Percentiles rank a stretch among this genome's conserved stretches.
Conservation (phyloP, 805 yeast species). For the Suhomyces sp. region DNA sequence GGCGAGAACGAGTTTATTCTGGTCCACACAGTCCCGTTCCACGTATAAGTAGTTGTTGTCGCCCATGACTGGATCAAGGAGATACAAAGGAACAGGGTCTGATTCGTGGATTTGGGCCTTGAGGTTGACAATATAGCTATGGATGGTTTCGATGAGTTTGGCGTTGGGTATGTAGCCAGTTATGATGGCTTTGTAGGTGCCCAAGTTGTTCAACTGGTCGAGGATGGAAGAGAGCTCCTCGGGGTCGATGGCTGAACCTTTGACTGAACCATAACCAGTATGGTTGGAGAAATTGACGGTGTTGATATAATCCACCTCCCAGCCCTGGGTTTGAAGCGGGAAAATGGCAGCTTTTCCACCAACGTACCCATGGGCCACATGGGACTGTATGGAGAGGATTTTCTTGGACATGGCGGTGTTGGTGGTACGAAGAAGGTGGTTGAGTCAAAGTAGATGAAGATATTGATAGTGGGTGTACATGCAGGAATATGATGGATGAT, state of each 20-base stretch:
- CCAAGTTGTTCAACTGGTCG: conserved; percentile 8
- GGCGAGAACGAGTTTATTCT: conserved; percentile 48
- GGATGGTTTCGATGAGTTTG: conserved; percentile 40
- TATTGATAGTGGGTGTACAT: too few relatives aligned
- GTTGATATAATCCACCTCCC: conserved; percentile 68
- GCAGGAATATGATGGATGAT: too few relatives aligned
- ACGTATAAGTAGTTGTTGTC: conserved; percentile 74
- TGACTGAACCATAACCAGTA: conserved; percentile 63
- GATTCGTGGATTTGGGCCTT: conserved; percentile 22
- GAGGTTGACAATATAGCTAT: conserved; percentile 31
- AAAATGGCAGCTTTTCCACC: conserved; percentile 68
- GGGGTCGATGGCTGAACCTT: conserved; percentile 42
- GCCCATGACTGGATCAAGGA: conserved; percentile 80
- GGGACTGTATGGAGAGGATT: conserved; percentile 61
- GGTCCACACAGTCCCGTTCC: conserved; percentile 41
- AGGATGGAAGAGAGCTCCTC: conserved; percentile 9
- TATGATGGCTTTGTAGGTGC: conserved; percentile 53
- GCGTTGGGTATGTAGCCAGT: conserved; percentile 71
- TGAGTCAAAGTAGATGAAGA: too few relatives aligned
- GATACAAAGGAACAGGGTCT: conserved; percentile 45
- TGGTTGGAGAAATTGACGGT: conserved; percentile 69
- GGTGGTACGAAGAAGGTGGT: too few relatives aligned
- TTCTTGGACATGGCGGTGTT: conserved; percentile 15
- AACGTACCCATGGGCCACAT: conserved; percentile 72
- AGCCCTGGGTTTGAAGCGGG: conserved; percentile 62